Evolutionary conservation across 805 yeast genomes (phyloP), one percentile per base, ranked within the genome.

Genomic region (Wickerhamiella cacticola): DNA sequence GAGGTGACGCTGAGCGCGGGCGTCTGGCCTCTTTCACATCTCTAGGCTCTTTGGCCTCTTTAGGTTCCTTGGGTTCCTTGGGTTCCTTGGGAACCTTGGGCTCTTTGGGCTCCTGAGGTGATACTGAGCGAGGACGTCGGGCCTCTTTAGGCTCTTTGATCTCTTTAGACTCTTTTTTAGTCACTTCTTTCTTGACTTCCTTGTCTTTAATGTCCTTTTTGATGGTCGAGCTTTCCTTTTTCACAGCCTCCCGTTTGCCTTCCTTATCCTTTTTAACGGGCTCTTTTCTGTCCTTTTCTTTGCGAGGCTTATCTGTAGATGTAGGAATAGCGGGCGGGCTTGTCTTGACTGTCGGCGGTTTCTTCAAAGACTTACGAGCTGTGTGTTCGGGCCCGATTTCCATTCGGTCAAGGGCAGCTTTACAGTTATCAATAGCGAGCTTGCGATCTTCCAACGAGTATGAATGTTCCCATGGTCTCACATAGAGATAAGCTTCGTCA

Each of bases 371-470:
- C 41, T 49, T 56, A 6, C 51, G 48, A 6, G 66, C 59, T 2
- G 56, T 34, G 34, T 43, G 46, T 8, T 43, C 46, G 15, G 39
- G 39, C 10, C 39, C 46, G 19, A 33, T 33, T 16, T 23, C 8
- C 36, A 23, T 34, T 10, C 39, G 28, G 18, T 43, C 46, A 12
- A 43, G 46, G 8, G 46, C 46, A 28, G 26, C 28, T 16, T 23
- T 22, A 19, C 46, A 43, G 16, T 7, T 55, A n/a, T 46, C 52
- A 21, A 62, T 55, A 12, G 64, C 65, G 25, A 50, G 48, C 8
- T 53, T 46, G 48, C 68, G 55, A 52, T 67, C 59, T 48, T 48
- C 41, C 10, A 59, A 61, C 41, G 63, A 53, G 53, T 69, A 69
- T 22, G 59, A 58, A 33, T 31, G 23, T 16, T 43, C 46, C 25